Evolutionary conservation across 192 early-diverging fungal genomes (phyloP).

Genomic region (Coemansia guatemalensis): DNA sequence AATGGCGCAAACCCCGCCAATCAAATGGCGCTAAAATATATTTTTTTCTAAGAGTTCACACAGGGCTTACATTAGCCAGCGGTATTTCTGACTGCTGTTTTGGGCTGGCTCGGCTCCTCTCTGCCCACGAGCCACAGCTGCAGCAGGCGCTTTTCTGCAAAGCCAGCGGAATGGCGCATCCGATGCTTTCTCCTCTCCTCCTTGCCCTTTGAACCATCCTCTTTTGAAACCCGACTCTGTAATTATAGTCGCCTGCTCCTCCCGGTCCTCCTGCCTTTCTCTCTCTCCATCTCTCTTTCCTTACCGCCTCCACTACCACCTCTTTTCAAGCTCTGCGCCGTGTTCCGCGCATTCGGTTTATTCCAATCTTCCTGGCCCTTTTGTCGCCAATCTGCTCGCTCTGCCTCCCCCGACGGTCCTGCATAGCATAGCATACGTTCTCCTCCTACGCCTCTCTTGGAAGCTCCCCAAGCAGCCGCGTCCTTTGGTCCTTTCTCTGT

Average conservation of each 20-base stretch:
- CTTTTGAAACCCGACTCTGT: conserved; percentile 25
- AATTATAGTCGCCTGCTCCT: conserved; percentile 26
- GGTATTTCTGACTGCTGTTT: no score
- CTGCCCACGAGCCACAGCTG: neutral
- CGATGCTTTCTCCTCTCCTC: conserved; percentile 8
- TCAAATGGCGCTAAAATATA: no score
- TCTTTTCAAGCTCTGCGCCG: conserved; percentile 13
- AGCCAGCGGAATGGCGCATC: neutral
- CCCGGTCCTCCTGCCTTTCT: conserved; percentile 8
- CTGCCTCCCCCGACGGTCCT: neutral
- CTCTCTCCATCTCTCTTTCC: conserved; percentile 3
- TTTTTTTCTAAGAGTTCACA: no score
- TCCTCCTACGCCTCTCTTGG: neutral
- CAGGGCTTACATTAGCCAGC: no score
- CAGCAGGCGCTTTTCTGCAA: neutral
- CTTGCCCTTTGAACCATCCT: neutral
- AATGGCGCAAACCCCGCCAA: no score
- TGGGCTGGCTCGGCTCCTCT: neutral
- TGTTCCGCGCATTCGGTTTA: conserved; percentile 7
- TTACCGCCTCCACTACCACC: conserved; percentile 2
- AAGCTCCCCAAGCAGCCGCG: neutral
- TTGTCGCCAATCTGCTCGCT: conserved; percentile 1
- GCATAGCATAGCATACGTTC: neutral
- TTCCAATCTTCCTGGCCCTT: neutral
- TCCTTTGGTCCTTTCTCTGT: neutral